phyloP scores from a whole-genome alignment of 2,329 filamentous ascomycete genomes.

The Pyrenochaeta sp. region DNA sequence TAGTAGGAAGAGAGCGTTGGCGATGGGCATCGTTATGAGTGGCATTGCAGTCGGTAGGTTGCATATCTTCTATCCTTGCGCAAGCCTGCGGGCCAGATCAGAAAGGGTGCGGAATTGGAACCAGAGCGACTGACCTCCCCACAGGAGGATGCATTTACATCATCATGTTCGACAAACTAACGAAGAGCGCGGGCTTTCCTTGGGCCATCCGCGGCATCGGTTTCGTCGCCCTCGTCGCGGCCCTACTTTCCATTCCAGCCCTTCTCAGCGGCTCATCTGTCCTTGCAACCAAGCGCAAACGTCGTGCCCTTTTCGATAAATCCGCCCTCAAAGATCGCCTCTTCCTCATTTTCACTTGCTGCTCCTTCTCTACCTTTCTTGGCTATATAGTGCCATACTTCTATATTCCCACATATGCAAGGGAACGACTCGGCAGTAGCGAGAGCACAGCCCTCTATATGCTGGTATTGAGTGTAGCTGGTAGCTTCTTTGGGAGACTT shows the following conservation, averaged over 20 bases:
- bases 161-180: slow-evolving; percentile 45
- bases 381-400: slow-evolving; percentile 51
- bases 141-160: slow-evolving; percentile 48
- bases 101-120: neutral
- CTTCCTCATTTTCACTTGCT: slow-evolving; percentile 47
- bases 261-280: slow-evolving; percentile 42
- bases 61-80: neutral
- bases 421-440: slow-evolving; percentile 37
- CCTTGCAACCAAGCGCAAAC: slow-evolving; percentile 38
- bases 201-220: slow-evolving; percentile 49
- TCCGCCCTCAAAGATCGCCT: slow-evolving; percentile 43
- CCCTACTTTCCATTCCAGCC: slow-evolving; percentile 44
- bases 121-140: slow-evolving; percentile 11
- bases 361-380: slow-evolving; percentile 45
- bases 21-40: slow-evolving; percentile 48
- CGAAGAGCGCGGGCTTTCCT: slow-evolving; percentile 38
- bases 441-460: slow-evolving; percentile 43
- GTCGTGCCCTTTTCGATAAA: slow-evolving; percentile 44
- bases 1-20: slow-evolving; percentile 41
- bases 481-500: slow-evolving; percentile 47
- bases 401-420: slow-evolving; percentile 48
- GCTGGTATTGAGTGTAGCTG: slow-evolving; percentile 43
- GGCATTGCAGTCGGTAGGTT: slow-evolving; percentile 49
- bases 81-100: no score
- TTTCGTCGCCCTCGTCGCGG: slow-evolving; percentile 42